Conservation (phyloP, 2,329 filamentous ascomycete species). For the Emericellopsis atlantica region DNA sequence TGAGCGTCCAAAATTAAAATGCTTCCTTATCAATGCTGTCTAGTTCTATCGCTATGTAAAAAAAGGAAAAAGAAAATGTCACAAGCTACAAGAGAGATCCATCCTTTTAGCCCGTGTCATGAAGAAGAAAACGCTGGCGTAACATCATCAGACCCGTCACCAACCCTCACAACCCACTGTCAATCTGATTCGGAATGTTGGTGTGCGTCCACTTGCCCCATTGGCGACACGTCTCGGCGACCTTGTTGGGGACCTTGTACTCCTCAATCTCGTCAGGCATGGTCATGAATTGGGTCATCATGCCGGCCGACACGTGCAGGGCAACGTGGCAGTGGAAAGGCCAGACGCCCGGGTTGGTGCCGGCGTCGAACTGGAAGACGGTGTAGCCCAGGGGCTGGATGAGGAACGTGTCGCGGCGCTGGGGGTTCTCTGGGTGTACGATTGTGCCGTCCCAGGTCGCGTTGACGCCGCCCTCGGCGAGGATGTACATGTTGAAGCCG, state of each 20-base stretch:
- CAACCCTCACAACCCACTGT: constrained; percentile 32
- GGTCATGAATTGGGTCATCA: constrained; percentile 40
- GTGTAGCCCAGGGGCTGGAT: constrained; percentile 30
- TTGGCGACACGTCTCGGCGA: constrained; percentile 38
- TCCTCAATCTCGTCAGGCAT: constrained; percentile 7
- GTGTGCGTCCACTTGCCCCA: constrained; percentile 36
- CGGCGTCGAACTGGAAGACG: constrained; percentile 37
- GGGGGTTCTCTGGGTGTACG: constrained; percentile 30
- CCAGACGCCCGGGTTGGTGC: constrained; percentile 35
- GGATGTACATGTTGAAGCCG: constrained; percentile 58
- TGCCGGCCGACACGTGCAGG: constrained; percentile 42
- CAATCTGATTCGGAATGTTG: constrained; percentile 36
- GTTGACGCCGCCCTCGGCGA: constrained; percentile 37
- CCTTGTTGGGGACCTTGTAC: constrained; percentile 24
- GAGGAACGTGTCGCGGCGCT: constrained; percentile 37
- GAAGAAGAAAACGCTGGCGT: no score
- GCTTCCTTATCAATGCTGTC: no score
- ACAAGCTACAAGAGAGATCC: no score
- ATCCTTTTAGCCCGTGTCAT: no score
- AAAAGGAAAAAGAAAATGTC: no score
- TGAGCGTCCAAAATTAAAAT: no score
- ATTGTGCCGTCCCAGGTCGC: constrained; percentile 32
- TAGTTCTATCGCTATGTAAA: no score
- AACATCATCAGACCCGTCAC: no score
- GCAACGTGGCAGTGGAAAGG: constrained; percentile 42